A percentile compares a stretch with the other conserved stretches of the same genome.
Conservation (phyloP, 1,139 yeast species). For the Debaryomycetaceae sp. region DNA sequence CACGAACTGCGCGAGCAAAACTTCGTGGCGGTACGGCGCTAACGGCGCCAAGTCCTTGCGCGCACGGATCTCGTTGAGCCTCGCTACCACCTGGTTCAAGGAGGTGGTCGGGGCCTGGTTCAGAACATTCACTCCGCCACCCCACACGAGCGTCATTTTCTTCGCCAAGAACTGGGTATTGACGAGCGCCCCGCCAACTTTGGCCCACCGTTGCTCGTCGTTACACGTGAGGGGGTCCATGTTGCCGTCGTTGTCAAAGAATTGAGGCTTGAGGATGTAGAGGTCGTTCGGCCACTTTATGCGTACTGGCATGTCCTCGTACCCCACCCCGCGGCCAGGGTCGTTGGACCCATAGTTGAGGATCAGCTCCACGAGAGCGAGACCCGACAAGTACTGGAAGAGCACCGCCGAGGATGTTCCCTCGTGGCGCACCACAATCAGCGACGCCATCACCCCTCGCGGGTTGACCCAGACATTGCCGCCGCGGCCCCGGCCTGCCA, state of each 20-base stretch:
- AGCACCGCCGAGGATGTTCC: slow-evolving; percentile 48
- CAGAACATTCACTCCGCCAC: slow-evolving; percentile 78
- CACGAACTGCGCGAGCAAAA: slow-evolving; percentile 59
- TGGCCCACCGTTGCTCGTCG: slow-evolving; percentile 46
- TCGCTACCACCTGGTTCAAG: slow-evolving; percentile 54
- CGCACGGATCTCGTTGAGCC: slow-evolving; percentile 42
- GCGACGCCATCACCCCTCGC: slow-evolving; percentile 77
- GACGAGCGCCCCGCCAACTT: slow-evolving; percentile 77
- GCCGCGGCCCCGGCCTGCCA: slow-evolving; percentile 89
- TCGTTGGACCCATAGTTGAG: slow-evolving; percentile 41
- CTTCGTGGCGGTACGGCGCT: slow-evolving; percentile 48
- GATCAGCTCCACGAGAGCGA: slow-evolving; percentile 78
- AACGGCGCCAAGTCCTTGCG: slow-evolving; percentile 29
- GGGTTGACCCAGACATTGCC: slow-evolving; percentile 96
- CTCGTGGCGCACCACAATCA: slow-evolving; percentile 59
- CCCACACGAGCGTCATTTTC: slow-evolving; percentile 58
- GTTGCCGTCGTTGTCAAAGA: slow-evolving; percentile 13
- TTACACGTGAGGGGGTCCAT: slow-evolving; percentile 27
- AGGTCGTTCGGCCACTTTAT: slow-evolving; percentile 98
- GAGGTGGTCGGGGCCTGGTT: slow-evolving; percentile 92
- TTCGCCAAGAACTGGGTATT: slow-evolving; percentile 60
- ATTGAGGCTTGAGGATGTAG: slow-evolving; percentile 62
- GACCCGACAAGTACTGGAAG: slow-evolving; percentile 73
- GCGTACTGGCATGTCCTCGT: slow-evolving; percentile 63
- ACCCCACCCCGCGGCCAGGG: slow-evolving; percentile 39